phyloP scores from a whole-genome alignment of 129 eudicot genomes.

The Saussurea involucrata region DNA sequence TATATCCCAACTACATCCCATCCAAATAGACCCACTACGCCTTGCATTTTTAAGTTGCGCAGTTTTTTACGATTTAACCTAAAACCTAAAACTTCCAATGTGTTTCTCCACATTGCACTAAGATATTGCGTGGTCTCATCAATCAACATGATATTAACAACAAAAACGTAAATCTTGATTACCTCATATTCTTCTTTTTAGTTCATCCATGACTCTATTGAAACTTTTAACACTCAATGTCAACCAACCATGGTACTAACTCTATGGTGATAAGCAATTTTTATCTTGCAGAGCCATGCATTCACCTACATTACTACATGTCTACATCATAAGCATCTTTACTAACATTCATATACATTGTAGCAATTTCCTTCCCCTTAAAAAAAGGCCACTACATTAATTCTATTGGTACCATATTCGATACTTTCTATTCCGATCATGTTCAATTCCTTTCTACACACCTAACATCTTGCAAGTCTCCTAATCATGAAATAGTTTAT shows the following conservation, averaged over 20 bases:
- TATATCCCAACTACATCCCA: not conserved
- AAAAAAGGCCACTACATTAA: not conserved
- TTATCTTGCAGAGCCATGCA: not conserved
- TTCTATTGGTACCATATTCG: not conserved
- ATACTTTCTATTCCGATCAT: not conserved
- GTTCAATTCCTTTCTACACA: not conserved
- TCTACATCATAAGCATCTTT: slow-evolving; percentile 1
- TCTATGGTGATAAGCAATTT: not conserved
- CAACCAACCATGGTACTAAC: not conserved
- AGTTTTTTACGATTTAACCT: not conserved
- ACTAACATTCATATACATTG: not conserved
- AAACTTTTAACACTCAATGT: not conserved
- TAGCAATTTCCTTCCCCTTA: not conserved
- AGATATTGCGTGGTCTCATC: not conserved
- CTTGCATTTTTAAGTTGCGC: not conserved
- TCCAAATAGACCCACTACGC: not conserved
- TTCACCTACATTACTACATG: not conserved
- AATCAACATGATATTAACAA: not conserved
- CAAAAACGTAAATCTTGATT: not conserved
- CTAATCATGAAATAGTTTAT: not conserved
- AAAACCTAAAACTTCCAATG: not conserved
- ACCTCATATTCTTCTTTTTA: not conserved
- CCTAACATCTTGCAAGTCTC: not conserved
- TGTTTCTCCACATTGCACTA: not conserved
- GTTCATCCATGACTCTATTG: slow-evolving; percentile 3